Evolutionary conservation across 176 grass and related monocot species (phyloP).

Genomic region (Otatea glauca): DNA sequence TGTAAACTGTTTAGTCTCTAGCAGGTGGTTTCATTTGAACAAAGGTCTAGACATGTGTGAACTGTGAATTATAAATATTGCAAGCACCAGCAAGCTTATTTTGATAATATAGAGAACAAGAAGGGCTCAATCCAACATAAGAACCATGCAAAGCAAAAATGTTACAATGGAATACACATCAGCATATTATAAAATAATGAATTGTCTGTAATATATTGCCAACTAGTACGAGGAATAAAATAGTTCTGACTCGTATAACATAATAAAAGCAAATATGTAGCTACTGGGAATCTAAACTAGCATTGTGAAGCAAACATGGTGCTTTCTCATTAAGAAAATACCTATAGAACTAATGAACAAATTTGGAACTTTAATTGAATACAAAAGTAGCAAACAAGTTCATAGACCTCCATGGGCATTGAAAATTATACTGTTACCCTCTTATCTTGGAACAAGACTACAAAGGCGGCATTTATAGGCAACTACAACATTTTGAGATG

Average conservation of each 20-base stretch:
- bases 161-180: not conserved
- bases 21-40: slow-evolving; percentile 13
- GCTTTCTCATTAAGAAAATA: not conserved
- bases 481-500: not conserved
- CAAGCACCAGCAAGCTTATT: not conserved
- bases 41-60: not conserved
- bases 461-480: not conserved
- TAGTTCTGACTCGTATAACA: not conserved
- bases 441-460: not conserved
- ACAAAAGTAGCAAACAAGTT: slow-evolving; percentile 19
- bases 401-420: slow-evolving; percentile 21
- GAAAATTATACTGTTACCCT: not conserved
- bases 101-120: slow-evolving; percentile 17
- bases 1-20: not conserved
- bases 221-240: slow-evolving; percentile 8
- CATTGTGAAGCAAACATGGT: not conserved
- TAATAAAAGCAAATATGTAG: slow-evolving; percentile 6
- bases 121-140: not conserved
- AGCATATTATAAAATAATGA: not conserved
- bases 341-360: not conserved
- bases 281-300: not conserved
- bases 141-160: not conserved
- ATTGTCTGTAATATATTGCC: slow-evolving; percentile 4
- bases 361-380: slow-evolving; percentile 8
- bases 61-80: not conserved